Evolutionary conservation across 805 yeast species (phyloP).

Genomic region (Wickerhamiella parazyma): DNA sequence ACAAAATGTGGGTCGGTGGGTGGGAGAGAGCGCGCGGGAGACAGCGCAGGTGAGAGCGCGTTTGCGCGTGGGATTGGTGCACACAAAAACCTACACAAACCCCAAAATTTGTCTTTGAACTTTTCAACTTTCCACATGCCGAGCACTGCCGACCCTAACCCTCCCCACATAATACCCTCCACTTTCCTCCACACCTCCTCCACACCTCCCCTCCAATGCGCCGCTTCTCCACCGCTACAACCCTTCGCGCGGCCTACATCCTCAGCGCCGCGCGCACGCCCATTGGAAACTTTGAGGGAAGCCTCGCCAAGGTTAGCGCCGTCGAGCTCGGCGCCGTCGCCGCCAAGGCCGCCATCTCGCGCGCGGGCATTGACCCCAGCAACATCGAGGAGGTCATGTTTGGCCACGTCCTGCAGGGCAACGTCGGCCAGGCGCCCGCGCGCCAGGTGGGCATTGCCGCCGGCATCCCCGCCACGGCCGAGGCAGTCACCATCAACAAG

Average conservation of each 20-base stretch:
- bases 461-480: constrained; percentile 66
- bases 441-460: constrained; percentile 88
- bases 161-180: constrained; percentile 2
- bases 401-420: constrained; percentile 86
- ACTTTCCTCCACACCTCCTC: background rate
- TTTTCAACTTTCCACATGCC: background rate
- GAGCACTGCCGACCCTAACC: constrained; percentile 2
- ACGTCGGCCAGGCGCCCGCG: constrained; percentile 93
- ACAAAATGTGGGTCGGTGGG: background rate
- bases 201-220: background rate
- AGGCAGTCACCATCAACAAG: constrained; percentile 83
- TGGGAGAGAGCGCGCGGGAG: background rate
- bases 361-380: constrained; percentile 44
- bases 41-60: too few species aligned
- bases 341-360: constrained; percentile 54
- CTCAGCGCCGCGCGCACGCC: constrained; percentile 89
- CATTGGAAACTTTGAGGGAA: constrained; percentile 83
- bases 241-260: constrained; percentile 45
- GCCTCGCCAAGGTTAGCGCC: constrained; percentile 41
- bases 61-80: too few species aligned
- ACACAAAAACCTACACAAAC: too few species aligned
- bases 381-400: constrained; percentile 78
- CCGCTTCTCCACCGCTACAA: background rate
- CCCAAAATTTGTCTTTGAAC: background rate
- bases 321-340: constrained; percentile 9